These are phyloP conservation scores for Dalbergia oliveri DNA, from an alignment of 306 rosid species.

Conservation along the genomic window DNA sequence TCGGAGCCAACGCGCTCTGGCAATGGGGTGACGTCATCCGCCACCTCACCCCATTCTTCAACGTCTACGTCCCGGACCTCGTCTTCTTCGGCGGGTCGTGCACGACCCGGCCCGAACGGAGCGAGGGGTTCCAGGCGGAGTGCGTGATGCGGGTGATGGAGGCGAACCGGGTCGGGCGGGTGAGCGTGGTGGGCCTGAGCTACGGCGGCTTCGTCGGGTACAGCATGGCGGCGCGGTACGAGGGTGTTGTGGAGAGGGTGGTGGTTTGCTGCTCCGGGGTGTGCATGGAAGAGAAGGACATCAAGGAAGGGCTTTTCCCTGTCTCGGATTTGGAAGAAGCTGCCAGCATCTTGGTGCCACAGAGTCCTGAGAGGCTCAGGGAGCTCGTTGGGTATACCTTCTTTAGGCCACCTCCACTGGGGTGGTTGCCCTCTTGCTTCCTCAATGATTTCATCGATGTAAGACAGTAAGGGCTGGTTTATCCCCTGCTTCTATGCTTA, in stretches of 20 bases:
- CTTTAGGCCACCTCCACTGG: slow-evolving; percentile 49
- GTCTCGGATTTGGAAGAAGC: slow-evolving; percentile 79
- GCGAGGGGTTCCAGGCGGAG: slow-evolving; percentile 79
- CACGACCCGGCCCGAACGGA: slow-evolving; percentile 69
- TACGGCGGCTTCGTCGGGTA: slow-evolving; percentile 90
- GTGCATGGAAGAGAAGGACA: slow-evolving; percentile 82
- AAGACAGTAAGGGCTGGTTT: slow-evolving; percentile 7
- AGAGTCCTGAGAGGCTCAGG: slow-evolving; percentile 60
- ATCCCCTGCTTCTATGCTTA: not conserved
- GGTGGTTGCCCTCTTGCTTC: slow-evolving; percentile 73
- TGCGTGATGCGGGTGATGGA: slow-evolving; percentile 79
- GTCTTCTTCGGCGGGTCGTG: slow-evolving; percentile 79
- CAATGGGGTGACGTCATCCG: slow-evolving; percentile 76
- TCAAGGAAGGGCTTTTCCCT: slow-evolving; percentile 65
- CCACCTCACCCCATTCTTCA: slow-evolving; percentile 59
- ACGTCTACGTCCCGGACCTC: slow-evolving; percentile 87
- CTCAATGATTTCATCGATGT: slow-evolving; percentile 80
- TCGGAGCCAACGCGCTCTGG: slow-evolving; percentile 86
- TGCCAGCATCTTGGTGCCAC: slow-evolving; percentile 70
- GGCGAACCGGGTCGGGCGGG: slow-evolving; percentile 57
- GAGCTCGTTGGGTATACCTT: slow-evolving; percentile 62
- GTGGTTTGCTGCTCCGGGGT: slow-evolving; percentile 84
- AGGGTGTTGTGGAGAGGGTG: slow-evolving; percentile 75
- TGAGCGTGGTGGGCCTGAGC: slow-evolving; percentile 80
- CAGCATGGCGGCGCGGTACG: slow-evolving; percentile 61